Conservation (phyloP, 169 alveolate genomes). For the Toxoplasma gondii region DNA sequence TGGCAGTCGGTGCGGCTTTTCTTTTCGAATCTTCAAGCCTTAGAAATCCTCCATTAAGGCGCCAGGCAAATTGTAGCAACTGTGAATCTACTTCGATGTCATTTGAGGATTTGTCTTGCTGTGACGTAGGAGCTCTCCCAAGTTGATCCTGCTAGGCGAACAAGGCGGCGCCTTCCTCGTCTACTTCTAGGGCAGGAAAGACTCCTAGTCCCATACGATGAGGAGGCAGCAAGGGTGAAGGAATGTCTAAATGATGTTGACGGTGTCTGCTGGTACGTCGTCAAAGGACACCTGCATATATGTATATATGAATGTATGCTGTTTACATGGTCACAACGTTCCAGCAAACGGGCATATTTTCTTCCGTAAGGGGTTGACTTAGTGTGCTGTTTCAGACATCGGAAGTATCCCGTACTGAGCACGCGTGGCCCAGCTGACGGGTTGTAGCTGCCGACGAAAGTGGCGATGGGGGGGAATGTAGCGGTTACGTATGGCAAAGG, state of each 20-base stretch:
- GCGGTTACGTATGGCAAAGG: too few relatives aligned
- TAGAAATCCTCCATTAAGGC: too few relatives aligned
- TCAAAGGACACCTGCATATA: neutral
- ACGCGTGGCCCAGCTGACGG: too few relatives aligned
- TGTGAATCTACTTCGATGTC: neutral
- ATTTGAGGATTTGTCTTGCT: neutral
- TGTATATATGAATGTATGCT: neutral
- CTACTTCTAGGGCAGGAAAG: slow-evolving; percentile 59
- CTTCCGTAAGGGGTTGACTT: too few relatives aligned
- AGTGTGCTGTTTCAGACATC: too few relatives aligned
- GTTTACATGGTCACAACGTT: neutral
- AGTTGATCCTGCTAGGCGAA: slow-evolving; percentile 60
- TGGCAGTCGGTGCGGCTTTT: too few relatives aligned
- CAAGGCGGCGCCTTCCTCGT: slow-evolving; percentile 69
- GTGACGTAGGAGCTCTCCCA: slow-evolving; percentile 61
- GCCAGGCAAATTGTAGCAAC: too few relatives aligned
- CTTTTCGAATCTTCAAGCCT: too few relatives aligned
- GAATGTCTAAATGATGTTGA: slow-evolving; percentile 66
- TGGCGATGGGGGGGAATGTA: too few relatives aligned
- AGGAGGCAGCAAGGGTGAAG: slow-evolving; percentile 62
- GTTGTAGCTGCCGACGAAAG: too few relatives aligned
- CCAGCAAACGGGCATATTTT: too few relatives aligned
- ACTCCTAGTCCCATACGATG: slow-evolving; percentile 61
- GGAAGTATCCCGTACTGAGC: too few relatives aligned
- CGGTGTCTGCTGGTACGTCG: slow-evolving; percentile 63